phyloP scores from a whole-genome alignment of 805 yeast species.

The Saccharomycopsis fibuligera region DNA sequence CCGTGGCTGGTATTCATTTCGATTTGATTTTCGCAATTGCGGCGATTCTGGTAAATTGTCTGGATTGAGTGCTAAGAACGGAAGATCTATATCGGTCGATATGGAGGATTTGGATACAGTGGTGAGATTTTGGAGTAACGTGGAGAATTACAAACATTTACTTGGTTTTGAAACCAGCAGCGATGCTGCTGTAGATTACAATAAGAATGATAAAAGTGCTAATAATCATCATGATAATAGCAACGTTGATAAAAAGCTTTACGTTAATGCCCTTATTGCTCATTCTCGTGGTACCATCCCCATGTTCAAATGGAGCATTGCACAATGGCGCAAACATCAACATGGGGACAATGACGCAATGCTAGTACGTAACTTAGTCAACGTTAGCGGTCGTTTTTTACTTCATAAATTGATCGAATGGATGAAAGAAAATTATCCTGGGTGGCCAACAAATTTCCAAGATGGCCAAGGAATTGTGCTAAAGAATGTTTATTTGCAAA shows the following conservation, averaged over 20 bases:
- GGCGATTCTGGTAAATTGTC: conserved; percentile 66
- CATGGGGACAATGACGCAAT: conserved; percentile 28
- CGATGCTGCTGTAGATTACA: conserved; percentile 24
- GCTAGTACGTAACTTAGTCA: conserved; percentile 59
- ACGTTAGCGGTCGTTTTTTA: conserved; percentile 66
- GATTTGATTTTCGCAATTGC: conserved; percentile 83
- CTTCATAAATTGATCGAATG: conserved; percentile 36
- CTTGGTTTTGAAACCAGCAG: background rate
- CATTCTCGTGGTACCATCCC: conserved; percentile 82
- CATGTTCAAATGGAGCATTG: conserved; percentile 63
- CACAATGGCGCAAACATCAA: conserved; percentile 32
- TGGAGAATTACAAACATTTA: conserved; percentile 5
- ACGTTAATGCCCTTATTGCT: conserved; percentile 54
- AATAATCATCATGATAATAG: no score
- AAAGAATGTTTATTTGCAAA: conserved; percentile 42
- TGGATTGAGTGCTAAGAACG: conserved; percentile 17
- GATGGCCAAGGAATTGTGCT: background rate
- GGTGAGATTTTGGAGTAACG: conserved; percentile 27
- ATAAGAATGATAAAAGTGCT: no score
- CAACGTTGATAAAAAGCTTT: conserved; percentile 26
- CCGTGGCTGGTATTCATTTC: conserved; percentile 55
- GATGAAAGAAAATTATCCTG: background rate
- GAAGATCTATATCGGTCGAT: conserved; percentile 55
- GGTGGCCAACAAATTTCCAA: background rate
- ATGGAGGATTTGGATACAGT: conserved; percentile 56